Evolutionary conservation across 2,329 filamentous ascomycete genomes (phyloP).

Genomic region (Colletotrichum sublineola): DNA sequence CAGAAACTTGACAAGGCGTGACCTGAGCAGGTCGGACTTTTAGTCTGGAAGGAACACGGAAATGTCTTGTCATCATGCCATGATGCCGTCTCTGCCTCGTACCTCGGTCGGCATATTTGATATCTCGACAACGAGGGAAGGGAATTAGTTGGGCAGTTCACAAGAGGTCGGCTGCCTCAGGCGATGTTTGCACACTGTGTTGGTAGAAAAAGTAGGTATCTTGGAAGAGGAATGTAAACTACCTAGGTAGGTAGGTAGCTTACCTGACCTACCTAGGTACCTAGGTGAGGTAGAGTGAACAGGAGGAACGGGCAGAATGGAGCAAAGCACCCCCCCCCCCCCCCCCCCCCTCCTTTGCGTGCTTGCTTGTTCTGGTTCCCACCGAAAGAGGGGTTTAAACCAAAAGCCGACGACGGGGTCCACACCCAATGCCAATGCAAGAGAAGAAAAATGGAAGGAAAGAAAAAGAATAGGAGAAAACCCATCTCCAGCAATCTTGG

Average conservation of each 20-base stretch:
- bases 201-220: too few relatives aligned
- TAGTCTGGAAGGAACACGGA: neutral
- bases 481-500: constrained; percentile 30
- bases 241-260: constrained; percentile 47
- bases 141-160: neutral
- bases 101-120: neutral
- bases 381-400: constrained; percentile 25
- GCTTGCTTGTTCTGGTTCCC: neutral
- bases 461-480: constrained; percentile 23
- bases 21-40: neutral
- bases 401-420: constrained; percentile 44
- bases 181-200: neutral
- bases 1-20: neutral
- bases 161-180: neutral
- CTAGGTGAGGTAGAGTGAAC: neutral
- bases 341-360: neutral
- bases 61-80: neutral
- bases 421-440: constrained; percentile 16
- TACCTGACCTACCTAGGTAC: constrained; percentile 44
- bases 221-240: too few relatives aligned
- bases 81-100: neutral
- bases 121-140: neutral
- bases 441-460: constrained; percentile 6
- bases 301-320: neutral
- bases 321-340: neutral